phyloP scores from a whole-genome alignment of 306 rosid genomes.

The Malus fusca region DNA sequence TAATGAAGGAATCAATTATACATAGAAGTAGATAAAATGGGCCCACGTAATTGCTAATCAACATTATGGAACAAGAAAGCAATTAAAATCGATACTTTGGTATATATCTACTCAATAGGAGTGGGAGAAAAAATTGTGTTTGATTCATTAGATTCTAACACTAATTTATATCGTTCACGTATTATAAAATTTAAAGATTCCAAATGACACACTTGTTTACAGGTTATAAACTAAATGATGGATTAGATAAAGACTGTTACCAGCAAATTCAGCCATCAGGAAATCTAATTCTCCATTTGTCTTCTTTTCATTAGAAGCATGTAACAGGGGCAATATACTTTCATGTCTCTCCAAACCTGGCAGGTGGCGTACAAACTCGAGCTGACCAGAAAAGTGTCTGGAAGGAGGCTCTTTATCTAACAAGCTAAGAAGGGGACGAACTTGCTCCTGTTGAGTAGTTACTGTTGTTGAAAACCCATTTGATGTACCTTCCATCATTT shows the following conservation, averaged over 20 bases:
- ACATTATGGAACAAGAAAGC: not conserved
- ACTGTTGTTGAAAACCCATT: constrained; percentile 54
- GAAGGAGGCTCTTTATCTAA: constrained; percentile 97
- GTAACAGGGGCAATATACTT: constrained; percentile 87
- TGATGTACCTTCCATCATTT: constrained; percentile 56
- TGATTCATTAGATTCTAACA: not conserved
- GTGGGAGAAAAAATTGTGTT: not conserved
- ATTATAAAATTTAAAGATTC: not conserved
- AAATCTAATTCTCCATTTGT: constrained; percentile 87
- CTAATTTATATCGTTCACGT: not conserved
- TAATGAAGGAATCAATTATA: constrained; percentile 21
- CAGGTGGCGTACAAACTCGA: constrained; percentile 81
- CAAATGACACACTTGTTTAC: not conserved
- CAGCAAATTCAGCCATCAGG: constrained; percentile 97
- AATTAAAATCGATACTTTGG: not conserved
- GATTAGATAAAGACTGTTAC: constrained; percentile 29
- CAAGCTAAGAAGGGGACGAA: constrained; percentile 95
- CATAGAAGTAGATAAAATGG: constrained; percentile 14
- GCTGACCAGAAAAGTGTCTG: constrained; percentile 91
- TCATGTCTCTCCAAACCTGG: constrained; percentile 95
- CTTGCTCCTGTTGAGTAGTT: constrained; percentile 69
- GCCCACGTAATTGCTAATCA: not conserved
- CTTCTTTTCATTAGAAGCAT: constrained; percentile 80
- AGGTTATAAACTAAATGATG: not conserved
- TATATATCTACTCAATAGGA: not conserved